Base-by-base conservation (phyloP, 1,139 yeast genomes). In the Saccharomyces hybrid region DNA sequence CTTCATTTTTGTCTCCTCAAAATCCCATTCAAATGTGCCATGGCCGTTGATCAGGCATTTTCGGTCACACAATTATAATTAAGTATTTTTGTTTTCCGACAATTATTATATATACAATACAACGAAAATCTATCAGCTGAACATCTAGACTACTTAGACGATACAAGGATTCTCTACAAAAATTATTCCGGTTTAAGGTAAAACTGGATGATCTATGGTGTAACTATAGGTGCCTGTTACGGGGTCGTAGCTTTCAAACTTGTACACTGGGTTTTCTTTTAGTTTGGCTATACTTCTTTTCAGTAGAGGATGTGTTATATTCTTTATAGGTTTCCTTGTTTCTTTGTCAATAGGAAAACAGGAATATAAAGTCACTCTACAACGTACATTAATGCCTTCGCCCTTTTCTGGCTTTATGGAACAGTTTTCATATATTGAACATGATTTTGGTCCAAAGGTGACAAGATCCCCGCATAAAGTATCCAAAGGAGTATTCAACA, bases 181-280 rank as follows among this genome's bases (percentile, higher is more conserved):
- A 32, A 32, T n/a, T n/a, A n/a, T n/a, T 29, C n/a, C n/a, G n/a
- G 9, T 5, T 19, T 19, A 38, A 19, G 7, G 26, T 7, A 25
- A 14, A 44, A 51, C 32, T 14, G 53, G 53, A n/a, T 28, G 26
- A 23, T 60, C 58, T 49, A 81, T 79, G 27, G 76, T 75, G 69
- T 91, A 91, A 0, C 81, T 78, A 96, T 96, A 91, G 44, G 84
- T 79, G 42, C 99, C 99, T 2, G 86, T 78, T 28, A 76, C 78
- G 1, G 93, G 82, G 60, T 89, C 95, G 74, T 89, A 93, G 53
- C 84, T 79, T 32, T 81, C 78, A 71, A 90, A 91, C 58, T 78
- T 78, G 57, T 87, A 78, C 42, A 76, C 83, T 16, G 81, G 79
- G 57, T 84, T 73, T 46, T 73, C 71, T 72, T 86, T 83, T 65